Conservation (phyloP, 1,284 basidiomycete genomes). For the Tremellales sp. region DNA sequence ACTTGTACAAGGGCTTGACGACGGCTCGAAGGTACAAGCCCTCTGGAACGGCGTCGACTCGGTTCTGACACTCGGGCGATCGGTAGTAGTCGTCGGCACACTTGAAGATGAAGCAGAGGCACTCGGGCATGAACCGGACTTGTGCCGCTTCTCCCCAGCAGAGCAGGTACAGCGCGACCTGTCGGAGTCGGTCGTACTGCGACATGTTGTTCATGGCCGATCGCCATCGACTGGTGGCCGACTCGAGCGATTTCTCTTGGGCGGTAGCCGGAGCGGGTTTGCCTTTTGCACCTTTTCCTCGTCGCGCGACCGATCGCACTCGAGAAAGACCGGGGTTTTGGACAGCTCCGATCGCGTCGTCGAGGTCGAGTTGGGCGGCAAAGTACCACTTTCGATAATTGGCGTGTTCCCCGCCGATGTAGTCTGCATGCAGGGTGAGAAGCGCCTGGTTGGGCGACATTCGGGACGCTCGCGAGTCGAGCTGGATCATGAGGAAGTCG, state of each 20-base stretch:
- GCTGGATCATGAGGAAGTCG: conserved; percentile 96
- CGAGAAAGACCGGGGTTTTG: conserved; percentile 88
- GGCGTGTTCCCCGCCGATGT: conserved; percentile 94
- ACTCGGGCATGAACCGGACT: conserved; percentile 97
- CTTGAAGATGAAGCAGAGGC: conserved; percentile 99
- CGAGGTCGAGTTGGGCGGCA: conserved; percentile 96
- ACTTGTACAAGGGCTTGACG: conserved; percentile 93
- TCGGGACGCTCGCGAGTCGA: conserved; percentile 92
- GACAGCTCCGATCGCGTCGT: conserved; percentile 89
- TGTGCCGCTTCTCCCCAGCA: conserved; percentile 99
- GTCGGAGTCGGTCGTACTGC: conserved; percentile 93
- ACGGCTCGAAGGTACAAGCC: conserved; percentile 89
- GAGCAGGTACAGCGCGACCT: conserved; percentile 91
- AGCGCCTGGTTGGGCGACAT: conserved; percentile 97
- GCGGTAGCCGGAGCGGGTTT: conserved; percentile 51
- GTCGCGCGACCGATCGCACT: conserved; percentile 69
- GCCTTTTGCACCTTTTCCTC: conserved; percentile 45
- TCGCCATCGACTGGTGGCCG: conserved; percentile 87
- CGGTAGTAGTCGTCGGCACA: conserved; percentile 99
- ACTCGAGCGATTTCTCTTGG: conserved; percentile 79
- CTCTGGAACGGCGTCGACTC: conserved; percentile 89
- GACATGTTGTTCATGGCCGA: conserved; percentile 99
- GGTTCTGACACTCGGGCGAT: conserved; percentile 94
- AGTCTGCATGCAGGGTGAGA: conserved; percentile 93
- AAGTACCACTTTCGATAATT: conserved; percentile 99